Conservation (phyloP, 371 early-diverging fungal species). For the Smittium culicis region DNA sequence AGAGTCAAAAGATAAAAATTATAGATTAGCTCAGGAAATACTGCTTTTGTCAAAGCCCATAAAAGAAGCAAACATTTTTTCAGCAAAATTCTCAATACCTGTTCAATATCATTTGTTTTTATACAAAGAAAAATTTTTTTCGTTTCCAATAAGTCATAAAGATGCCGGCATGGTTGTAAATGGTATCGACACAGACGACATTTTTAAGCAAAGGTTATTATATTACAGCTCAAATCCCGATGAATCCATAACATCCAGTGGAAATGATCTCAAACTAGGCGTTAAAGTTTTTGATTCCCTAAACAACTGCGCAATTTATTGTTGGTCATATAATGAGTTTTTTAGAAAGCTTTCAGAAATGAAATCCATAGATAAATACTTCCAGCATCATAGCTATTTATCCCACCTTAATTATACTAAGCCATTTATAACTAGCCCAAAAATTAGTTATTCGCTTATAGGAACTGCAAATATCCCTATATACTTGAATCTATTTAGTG, state of each 20-base stretch:
- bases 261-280: not conserved
- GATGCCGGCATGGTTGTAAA: not conserved
- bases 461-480: not conserved
- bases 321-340: not conserved
- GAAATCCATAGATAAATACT: not conserved
- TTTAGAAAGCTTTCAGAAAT: not conserved
- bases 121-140: not conserved
- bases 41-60: not conserved
- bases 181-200: not conserved
- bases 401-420: not conserved
- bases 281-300: not conserved
- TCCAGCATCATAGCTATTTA: not conserved
- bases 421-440: not conserved
- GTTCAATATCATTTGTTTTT: not conserved
- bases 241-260: not conserved
- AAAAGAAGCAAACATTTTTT: not conserved
- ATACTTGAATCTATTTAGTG: not conserved
- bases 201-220: not conserved
- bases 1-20: not conserved
- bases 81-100: not conserved
- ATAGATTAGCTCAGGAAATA: not conserved
- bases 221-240: not conserved
- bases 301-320: not conserved
- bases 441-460: not conserved
- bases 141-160: not conserved